Percentiles rank a stretch among this genome's conserved stretches.
These are phyloP conservation scores for Chlamydomonas urium DNA, from an alignment of 139 green algal genomes.

Conservation along the genomic window DNA sequence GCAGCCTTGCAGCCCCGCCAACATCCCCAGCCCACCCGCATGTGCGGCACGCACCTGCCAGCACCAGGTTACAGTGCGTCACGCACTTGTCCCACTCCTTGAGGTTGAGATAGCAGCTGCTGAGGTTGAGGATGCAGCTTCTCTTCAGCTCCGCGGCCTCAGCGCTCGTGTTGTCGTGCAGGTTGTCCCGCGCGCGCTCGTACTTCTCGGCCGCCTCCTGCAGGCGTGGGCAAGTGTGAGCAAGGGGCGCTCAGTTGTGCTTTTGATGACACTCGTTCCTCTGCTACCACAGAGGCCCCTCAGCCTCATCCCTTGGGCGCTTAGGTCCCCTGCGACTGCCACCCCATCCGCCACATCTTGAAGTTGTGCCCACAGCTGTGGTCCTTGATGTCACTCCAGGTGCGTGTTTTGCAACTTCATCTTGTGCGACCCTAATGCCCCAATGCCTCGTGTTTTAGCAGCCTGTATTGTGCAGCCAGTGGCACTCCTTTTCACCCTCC, in stretches of 20 bases:
- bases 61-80: slow-evolving; percentile 41
- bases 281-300: background rate
- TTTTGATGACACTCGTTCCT: background rate
- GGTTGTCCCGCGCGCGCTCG: slow-evolving; percentile 42
- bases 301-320: background rate
- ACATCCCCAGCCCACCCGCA: too few species aligned
- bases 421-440: too few species aligned
- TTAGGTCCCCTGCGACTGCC: background rate
- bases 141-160: slow-evolving; percentile 29
- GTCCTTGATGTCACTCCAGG: background rate
- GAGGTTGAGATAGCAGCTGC: slow-evolving; percentile 56
- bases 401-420: background rate
- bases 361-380: background rate
- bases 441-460: too few species aligned
- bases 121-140: slow-evolving; percentile 54
- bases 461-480: too few species aligned
- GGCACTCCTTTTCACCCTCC: too few species aligned
- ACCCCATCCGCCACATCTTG: background rate
- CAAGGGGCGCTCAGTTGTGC: background rate
- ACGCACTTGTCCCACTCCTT: slow-evolving; percentile 38
- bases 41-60: slow-evolving; percentile 46
- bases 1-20: too few species aligned
- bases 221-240: background rate
- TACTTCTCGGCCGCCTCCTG: slow-evolving; percentile 53
- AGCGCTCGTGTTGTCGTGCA: slow-evolving; percentile 19